phyloP scores from a whole-genome alignment of 768 basidiomycete genomes.

The Auriculariales sp. region DNA sequence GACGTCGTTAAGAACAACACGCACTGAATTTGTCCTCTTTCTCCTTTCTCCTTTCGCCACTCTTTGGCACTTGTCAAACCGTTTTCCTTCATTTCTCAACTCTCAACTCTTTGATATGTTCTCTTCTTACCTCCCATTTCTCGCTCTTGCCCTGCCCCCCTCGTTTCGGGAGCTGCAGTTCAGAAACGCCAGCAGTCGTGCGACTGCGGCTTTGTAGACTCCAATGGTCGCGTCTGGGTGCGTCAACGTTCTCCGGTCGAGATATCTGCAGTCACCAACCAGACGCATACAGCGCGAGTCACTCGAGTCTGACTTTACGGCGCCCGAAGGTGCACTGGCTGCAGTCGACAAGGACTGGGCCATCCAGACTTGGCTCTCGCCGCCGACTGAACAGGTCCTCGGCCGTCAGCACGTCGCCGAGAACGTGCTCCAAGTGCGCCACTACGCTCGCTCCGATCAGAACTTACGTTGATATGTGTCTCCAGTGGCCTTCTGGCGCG shows the following conservation, averaged over 20 bases:
- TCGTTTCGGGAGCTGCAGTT: too few species aligned
- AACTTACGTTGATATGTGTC: neutral
- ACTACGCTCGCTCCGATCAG: neutral
- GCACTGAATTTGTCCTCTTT: too few species aligned
- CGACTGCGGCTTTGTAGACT: constrained; percentile 8
- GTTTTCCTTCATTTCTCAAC: too few species aligned
- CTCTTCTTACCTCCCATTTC: too few species aligned
- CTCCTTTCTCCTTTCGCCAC: too few species aligned
- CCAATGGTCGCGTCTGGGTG: constrained; percentile 7
- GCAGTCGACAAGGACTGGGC: constrained; percentile 3
- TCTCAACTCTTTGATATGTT: too few species aligned
- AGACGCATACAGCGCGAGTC: constrained; percentile 7
- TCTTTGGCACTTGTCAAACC: too few species aligned
- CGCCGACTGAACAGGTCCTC: neutral
- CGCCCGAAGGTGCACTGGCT: constrained; percentile 2
- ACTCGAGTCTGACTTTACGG: constrained; percentile 6
- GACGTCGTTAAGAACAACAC: too few species aligned
- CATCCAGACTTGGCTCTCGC: neutral
- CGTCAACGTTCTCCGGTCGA: neutral
- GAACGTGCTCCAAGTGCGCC: neutral
- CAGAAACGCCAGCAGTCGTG: neutral
- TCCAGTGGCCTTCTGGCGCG: constrained; percentile 2
- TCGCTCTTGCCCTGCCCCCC: too few species aligned
- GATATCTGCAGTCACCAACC: neutral
- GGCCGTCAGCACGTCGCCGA: neutral